Conservation (phyloP, 805 yeast species). For the Wickerhamomyces silvicola region DNA sequence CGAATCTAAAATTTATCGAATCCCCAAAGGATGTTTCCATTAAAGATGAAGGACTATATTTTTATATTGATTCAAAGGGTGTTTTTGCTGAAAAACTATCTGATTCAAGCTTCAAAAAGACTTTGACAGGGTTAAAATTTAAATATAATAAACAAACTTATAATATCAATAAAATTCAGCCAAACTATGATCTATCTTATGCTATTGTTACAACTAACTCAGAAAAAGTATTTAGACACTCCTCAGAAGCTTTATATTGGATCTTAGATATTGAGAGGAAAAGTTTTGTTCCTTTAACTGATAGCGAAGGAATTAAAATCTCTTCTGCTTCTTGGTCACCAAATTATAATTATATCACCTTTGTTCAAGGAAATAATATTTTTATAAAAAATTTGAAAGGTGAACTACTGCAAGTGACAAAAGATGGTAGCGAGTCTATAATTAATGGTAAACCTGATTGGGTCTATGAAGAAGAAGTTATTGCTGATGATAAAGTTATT, state of each 20-base stretch:
- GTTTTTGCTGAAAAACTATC: slow-evolving; percentile 12
- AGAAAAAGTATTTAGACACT: slow-evolving; percentile 49
- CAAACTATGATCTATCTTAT: slow-evolving; percentile 18
- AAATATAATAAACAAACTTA: slow-evolving; percentile 5
- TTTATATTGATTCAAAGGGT: slow-evolving; percentile 4
- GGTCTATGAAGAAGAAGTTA: slow-evolving; percentile 91
- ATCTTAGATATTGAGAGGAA: slow-evolving; percentile 26
- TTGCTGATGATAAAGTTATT: slow-evolving; percentile 57
- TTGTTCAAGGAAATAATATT: slow-evolving; percentile 60
- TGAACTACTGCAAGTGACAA: slow-evolving; percentile 40
- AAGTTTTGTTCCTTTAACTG: slow-evolving; percentile 24
- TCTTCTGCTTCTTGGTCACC: slow-evolving; percentile 70
- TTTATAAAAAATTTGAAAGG: slow-evolving; percentile 38
- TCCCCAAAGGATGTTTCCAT: slow-evolving; percentile 8
- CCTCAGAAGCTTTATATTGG: slow-evolving; percentile 37
- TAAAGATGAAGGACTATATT: slow-evolving; percentile 20
- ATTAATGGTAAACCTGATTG: slow-evolving; percentile 88
- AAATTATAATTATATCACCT: slow-evolving; percentile 55
- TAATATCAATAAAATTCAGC: slow-evolving; percentile 10
- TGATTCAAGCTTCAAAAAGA: slow-evolving; percentile 7
- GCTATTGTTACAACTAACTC: slow-evolving; percentile 49
- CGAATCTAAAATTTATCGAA: slow-evolving; percentile 9
- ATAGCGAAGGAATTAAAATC: slow-evolving; percentile 22
- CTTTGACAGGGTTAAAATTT: slow-evolving; percentile 6
- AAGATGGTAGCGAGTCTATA: slow-evolving; percentile 59